These are phyloP conservation scores for Boletus sp. DNA, from an alignment of 768 basidiomycete genomes.

Conservation along the genomic window DNA sequence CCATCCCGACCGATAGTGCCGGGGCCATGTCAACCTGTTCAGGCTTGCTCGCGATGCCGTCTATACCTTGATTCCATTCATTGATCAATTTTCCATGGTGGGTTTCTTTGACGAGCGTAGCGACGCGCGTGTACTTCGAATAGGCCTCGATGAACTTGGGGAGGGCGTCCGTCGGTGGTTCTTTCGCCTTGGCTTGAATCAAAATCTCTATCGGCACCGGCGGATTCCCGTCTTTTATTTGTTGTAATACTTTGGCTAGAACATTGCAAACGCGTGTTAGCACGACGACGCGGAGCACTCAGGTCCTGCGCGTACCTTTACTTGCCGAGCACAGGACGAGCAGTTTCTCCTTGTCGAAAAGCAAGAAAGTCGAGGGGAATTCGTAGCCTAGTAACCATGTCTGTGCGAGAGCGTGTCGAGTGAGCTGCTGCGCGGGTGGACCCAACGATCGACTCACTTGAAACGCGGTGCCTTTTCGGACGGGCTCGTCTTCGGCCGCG, in stretches of 20 bases:
- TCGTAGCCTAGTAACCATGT: constrained; percentile 98
- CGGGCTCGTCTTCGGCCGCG: constrained; percentile 83
- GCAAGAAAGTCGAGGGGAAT: constrained; percentile 89
- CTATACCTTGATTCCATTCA: constrained; percentile 77
- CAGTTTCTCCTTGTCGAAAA: constrained; percentile 78
- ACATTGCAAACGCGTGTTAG: constrained; percentile 11
- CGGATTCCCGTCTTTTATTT: constrained; percentile 59
- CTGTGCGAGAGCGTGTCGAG: constrained; percentile 39
- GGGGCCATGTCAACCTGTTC: constrained; percentile 78
- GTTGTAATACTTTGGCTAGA: constrained; percentile 81
- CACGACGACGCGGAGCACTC: constrained; percentile 4
- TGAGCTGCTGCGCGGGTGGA: not conserved
- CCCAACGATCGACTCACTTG: constrained; percentile 56
- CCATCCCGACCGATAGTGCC: constrained; percentile 75
- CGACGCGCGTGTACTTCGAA: constrained; percentile 63
- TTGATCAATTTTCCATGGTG: constrained; percentile 81
- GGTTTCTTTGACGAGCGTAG: constrained; percentile 76
- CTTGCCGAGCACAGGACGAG: constrained; percentile 82
- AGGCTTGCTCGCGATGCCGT: constrained; percentile 55
- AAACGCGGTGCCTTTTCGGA: constrained; percentile 86
- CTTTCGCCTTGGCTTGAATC: constrained; percentile 78
- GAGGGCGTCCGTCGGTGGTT: constrained; percentile 70
- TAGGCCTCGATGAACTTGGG: constrained; percentile 65
- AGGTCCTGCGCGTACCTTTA: constrained; percentile 58
- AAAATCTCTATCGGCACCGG: constrained; percentile 72